Evolutionary conservation across 2,329 filamentous ascomycete genomes (phyloP).

Genomic region (Fusarium robinianum): DNA sequence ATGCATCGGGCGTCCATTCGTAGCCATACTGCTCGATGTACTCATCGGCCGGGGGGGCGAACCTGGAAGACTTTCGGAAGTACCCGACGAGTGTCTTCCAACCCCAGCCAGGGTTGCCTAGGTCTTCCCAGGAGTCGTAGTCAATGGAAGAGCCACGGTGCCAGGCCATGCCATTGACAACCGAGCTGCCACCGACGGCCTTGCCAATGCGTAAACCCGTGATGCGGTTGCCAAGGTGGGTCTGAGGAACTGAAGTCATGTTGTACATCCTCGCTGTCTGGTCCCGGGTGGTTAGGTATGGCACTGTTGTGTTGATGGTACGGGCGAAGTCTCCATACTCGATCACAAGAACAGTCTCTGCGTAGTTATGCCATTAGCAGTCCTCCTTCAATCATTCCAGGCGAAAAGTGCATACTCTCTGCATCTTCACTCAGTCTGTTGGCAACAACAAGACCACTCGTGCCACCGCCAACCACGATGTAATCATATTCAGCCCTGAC

Average conservation of each 20-base stretch:
- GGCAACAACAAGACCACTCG: slow-evolving; percentile 39
- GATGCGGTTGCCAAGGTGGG: slow-evolving; percentile 26
- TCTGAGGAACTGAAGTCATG: slow-evolving; percentile 36
- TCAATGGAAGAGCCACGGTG: slow-evolving; percentile 35
- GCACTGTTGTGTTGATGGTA: slow-evolving; percentile 30
- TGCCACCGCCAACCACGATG: slow-evolving; percentile 41
- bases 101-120: slow-evolving; percentile 46
- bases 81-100: slow-evolving; percentile 41
- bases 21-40: slow-evolving; percentile 31
- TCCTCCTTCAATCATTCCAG: neutral
- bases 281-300: slow-evolving; percentile 26
- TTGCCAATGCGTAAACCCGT: slow-evolving; percentile 32
- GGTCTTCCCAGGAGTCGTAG: slow-evolving; percentile 43
- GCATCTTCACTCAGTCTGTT: slow-evolving; percentile 38
- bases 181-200: slow-evolving; percentile 38
- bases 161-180: slow-evolving; percentile 40
- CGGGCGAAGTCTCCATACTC: slow-evolving; percentile 39
- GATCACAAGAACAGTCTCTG: slow-evolving; percentile 34
- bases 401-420: slow-evolving; percentile 15
- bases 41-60: slow-evolving; percentile 20
- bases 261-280: slow-evolving; percentile 19
- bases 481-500: too few species aligned
- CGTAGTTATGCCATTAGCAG: neutral
- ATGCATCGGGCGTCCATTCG: slow-evolving; percentile 26
- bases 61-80: slow-evolving; percentile 29